Base-by-base conservation (phyloP, 2,329 filamentous ascomycete species). In the Pseudogymnoascus sp. region DNA sequence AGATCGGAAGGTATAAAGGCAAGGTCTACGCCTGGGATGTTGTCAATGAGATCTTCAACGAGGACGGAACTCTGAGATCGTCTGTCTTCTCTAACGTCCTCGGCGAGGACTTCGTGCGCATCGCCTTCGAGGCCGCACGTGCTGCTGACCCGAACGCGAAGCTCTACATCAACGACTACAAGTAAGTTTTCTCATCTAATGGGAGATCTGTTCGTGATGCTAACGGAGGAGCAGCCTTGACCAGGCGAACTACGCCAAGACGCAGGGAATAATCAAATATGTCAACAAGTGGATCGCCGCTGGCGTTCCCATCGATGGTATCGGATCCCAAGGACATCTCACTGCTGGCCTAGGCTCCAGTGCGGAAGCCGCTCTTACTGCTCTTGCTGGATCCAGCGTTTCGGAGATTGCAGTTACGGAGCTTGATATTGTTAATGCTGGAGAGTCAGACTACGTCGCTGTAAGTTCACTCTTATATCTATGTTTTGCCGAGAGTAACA, bases 101-200 rank as follows among this genome's bases (percentile, higher is more conserved):
- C 4, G 88, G 88, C 49, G 87, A 90, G 75, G 81, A 83, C 72
- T 90, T 88, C 70, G 83, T 91, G 61, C 77, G 79, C 21, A 87
- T 89, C 69, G 88, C 88, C 37, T 91, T 91, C 76, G 79, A 83
- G 61, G 83, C 88, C 9, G 88, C 89, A 18, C 81, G 83, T 60
- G 79, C 79, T 7, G 87, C 86, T 12, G 88, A 91, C 72, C 86
- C 88, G 2, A 69, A 75, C 62, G 87, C 85, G 2, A 88, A 87
- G 75, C 79, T 91, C 40, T 92, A 89, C 78, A 89, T 91, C 76
- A 92, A 91, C 75, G 88, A 91, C 73, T 84, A 81, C 75, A 89
- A 88, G 68, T 69, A 65, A 4, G 45, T 23, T 16, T 16, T 18
- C 7, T 12, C 8, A 1, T 21, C 38, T 23, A 45, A 76, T 81